A percentile compares a stretch with the other conserved stretches of the same genome.
Conservation (phyloP, 345 rosid genomes). For the Melastoma malabathricum region DNA sequence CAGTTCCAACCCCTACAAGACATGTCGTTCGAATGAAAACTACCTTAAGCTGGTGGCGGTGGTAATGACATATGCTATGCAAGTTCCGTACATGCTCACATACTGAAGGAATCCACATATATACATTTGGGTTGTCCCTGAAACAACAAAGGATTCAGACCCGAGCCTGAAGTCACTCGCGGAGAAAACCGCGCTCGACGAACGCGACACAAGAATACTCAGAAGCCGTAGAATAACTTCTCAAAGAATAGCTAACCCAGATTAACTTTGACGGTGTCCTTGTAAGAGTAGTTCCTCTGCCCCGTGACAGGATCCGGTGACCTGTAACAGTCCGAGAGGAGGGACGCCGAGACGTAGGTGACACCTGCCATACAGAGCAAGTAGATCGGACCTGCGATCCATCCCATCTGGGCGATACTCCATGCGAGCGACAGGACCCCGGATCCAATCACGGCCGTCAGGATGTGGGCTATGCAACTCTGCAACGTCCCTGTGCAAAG, state of each 20-base stretch:
- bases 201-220: no score
- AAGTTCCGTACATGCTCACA: conserved; percentile 27
- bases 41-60: conserved; percentile 53
- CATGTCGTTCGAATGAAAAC: not conserved
- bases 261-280: conserved; percentile 29
- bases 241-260: conserved; percentile 18
- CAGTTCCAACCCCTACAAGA: not conserved
- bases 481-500: conserved; percentile 31
- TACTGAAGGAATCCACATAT: conserved; percentile 49
- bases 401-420: conserved; percentile 49
- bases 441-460: conserved; percentile 33
- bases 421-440: conserved; percentile 48
- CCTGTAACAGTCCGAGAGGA: conserved; percentile 46
- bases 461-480: conserved; percentile 31
- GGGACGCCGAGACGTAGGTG: conserved; percentile 28
- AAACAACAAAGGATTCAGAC: conserved; percentile 6
- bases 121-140: conserved; percentile 37
- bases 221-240: no score
- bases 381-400: conserved; percentile 42
- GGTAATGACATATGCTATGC: conserved; percentile 49
- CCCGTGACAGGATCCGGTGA: conserved; percentile 30
- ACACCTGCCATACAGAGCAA: conserved; percentile 31
- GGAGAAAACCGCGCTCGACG: no score
- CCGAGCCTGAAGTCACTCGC: not conserved
- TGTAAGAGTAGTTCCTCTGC: conserved; percentile 19